These are phyloP conservation scores for Moniliella sp. DNA, from an alignment of 1,284 basidiomycete species.

Conservation along the genomic window DNA sequence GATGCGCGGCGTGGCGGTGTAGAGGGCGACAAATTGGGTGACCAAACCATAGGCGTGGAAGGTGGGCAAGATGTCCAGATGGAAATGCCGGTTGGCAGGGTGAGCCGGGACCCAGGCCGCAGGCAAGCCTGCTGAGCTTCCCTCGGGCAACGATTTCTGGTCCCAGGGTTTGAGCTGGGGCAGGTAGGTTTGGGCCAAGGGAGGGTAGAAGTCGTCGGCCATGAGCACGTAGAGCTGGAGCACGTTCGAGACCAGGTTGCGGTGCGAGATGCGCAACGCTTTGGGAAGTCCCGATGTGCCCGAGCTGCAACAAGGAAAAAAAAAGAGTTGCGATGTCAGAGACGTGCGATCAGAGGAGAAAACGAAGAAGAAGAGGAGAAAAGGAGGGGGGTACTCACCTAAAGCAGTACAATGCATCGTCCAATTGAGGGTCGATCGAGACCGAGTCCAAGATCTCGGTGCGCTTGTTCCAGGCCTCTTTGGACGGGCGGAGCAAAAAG, in stretches of 20 bases:
- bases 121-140: too few species aligned
- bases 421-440: background rate
- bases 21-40: constrained; percentile 19
- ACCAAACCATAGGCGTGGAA: constrained; percentile 32
- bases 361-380: too few species aligned
- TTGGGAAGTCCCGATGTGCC: constrained; percentile 28
- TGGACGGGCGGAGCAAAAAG: background rate
- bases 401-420: background rate
- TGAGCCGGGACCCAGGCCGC: too few species aligned
- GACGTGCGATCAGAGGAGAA: too few species aligned
- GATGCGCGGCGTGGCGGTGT: constrained; percentile 22
- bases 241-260: constrained; percentile 19
- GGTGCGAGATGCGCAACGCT: constrained; percentile 20
- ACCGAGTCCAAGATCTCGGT: background rate
- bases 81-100: constrained; percentile 26
- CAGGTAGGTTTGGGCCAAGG: constrained; percentile 6
- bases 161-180: too few species aligned
- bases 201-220: constrained; percentile 1
- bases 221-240: constrained; percentile 10
- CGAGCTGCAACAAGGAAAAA: too few species aligned
- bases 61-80: constrained; percentile 22
- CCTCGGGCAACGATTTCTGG: too few species aligned
- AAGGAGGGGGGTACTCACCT: too few species aligned
- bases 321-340: too few species aligned
- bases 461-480: background rate